Percentiles rank a stretch among this genome's conserved stretches.
Conservation (phyloP, 371 early-diverging fungal species). For the Mycotypha africana region DNA sequence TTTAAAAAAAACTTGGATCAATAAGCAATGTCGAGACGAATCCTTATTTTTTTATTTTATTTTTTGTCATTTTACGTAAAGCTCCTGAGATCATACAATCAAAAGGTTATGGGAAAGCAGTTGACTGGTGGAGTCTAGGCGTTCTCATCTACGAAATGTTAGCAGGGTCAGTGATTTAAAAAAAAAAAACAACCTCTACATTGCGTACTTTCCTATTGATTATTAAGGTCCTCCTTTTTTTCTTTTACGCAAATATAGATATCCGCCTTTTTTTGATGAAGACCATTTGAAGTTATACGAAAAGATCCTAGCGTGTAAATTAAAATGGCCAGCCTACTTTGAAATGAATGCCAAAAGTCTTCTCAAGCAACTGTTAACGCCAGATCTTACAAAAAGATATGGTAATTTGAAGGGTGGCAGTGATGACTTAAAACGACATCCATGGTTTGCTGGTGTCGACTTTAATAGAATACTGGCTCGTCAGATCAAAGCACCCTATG, state of each 20-base stretch:
- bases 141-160: conserved; percentile 94
- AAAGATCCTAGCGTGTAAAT: conserved; percentile 81
- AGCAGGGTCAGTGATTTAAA: conserved; percentile 50
- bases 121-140: conserved; percentile 98
- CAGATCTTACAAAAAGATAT: conserved; percentile 83
- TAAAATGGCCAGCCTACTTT: conserved; percentile 87
- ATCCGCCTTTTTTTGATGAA: conserved; percentile 94
- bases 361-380: conserved; percentile 75
- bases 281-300: conserved; percentile 91
- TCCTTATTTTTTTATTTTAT: background rate
- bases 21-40: too few species aligned
- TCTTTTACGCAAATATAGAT: conserved; percentile 28
- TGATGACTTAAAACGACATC: conserved; percentile 85
- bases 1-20: too few species aligned
- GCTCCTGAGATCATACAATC: conserved; percentile 97
- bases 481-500: conserved; percentile 83
- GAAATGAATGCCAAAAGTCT: conserved; percentile 86
- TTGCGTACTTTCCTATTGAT: too few species aligned
- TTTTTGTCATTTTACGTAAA: background rate
- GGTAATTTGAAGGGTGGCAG: conserved; percentile 87
- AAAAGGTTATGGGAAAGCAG: conserved; percentile 92
- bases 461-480: conserved; percentile 73
- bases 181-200: too few species aligned
- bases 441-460: conserved; percentile 93
- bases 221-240: background rate